Conservation (phyloP, 2,329 filamentous ascomycete genomes). For the Hypoxylon sp. region DNA sequence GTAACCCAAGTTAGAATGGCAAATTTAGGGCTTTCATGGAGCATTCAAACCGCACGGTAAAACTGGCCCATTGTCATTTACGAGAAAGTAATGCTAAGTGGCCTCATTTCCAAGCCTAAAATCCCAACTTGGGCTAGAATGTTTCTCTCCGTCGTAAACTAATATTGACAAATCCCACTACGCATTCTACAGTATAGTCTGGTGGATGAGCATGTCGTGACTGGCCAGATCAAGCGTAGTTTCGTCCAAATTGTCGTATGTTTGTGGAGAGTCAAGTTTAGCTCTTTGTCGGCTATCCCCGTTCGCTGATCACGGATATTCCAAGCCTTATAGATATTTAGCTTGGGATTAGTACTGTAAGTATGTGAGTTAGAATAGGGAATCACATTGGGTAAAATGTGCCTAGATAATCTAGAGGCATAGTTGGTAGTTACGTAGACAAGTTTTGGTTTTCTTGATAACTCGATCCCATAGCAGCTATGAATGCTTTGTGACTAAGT, state of each 20-base stretch:
- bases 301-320: neutral
- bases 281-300: constrained; percentile 1
- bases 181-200: neutral
- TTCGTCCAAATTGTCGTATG: constrained; percentile 16
- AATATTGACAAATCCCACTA: neutral
- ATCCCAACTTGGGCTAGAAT: neutral
- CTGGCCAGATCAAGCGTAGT: constrained; percentile 13
- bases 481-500: neutral
- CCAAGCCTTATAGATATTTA: neutral
- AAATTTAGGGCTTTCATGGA: neutral
- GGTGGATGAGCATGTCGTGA: neutral
- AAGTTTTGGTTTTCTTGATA: neutral
- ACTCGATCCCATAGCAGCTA: neutral
- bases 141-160: neutral
- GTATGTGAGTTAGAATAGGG: too few species aligned
- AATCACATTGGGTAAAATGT: neutral
- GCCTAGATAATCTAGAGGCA: neutral
- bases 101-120: neutral
- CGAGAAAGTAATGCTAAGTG: neutral
- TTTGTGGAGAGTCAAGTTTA: constrained; percentile 6
- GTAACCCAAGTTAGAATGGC: neutral
- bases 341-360: neutral
- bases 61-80: neutral
- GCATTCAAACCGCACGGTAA: neutral
- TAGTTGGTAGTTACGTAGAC: neutral